These are phyloP conservation scores for Neurospora intermedia DNA, from an alignment of 495 filamentous ascomycete genomes.

Conservation along the genomic window DNA sequence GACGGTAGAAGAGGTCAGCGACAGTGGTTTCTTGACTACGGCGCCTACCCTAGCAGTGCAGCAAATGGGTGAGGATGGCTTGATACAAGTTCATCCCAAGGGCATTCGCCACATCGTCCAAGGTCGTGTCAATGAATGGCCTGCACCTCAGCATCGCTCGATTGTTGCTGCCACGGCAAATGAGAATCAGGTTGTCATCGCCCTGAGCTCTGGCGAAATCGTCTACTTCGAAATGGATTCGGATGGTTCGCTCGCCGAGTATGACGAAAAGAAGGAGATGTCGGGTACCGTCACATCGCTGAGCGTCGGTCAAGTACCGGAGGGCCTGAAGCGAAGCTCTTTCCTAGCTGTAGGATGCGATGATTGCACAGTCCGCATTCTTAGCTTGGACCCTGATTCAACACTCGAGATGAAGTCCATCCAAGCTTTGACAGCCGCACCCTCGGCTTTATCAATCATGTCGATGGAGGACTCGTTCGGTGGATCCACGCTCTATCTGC, in stretches of 20 bases:
- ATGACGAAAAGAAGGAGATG: constrained; percentile 93
- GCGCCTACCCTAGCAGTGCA: constrained; percentile 86
- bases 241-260: constrained; percentile 83
- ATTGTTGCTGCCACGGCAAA: constrained; percentile 96
- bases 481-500: constrained; percentile 76
- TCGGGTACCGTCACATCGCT: constrained; percentile 89
- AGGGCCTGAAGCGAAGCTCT: constrained; percentile 72
- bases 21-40: constrained; percentile 79
- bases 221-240: constrained; percentile 96
- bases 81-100: constrained; percentile 91
- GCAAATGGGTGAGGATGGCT: constrained; percentile 83
- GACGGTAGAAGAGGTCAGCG: constrained; percentile 87
- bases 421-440: constrained; percentile 81
- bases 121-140: constrained; percentile 86
- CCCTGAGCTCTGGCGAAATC: constrained; percentile 89
- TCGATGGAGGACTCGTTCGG: constrained; percentile 76
- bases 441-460: constrained; percentile 86
- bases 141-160: constrained; percentile 80
- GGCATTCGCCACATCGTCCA: constrained; percentile 87
- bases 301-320: constrained; percentile 86
- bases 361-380: constrained; percentile 87
- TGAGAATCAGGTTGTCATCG: constrained; percentile 83
- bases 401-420: constrained; percentile 88
- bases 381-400: constrained; percentile 80
- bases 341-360: constrained; percentile 95